phyloP scores from a whole-genome alignment of 2,329 filamentous ascomycete species.

The Phyllosticta ampelicida region DNA sequence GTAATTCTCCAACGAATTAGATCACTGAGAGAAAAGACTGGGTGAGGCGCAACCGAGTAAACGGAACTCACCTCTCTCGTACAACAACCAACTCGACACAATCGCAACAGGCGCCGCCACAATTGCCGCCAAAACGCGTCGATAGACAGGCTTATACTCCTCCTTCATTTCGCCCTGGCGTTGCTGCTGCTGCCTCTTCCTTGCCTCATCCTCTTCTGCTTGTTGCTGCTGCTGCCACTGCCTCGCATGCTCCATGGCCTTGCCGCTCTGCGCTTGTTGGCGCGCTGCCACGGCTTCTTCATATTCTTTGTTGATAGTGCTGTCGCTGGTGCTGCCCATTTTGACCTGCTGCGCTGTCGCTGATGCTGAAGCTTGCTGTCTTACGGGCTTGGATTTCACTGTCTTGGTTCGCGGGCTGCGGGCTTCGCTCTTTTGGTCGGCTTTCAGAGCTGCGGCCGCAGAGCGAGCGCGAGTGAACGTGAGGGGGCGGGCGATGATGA shows the following conservation, averaged over 20 bases:
- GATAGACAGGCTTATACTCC: constrained; percentile 21
- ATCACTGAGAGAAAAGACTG: too few species aligned
- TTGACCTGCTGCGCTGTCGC: neutral
- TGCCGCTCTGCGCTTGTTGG: neutral
- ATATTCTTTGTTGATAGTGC: neutral
- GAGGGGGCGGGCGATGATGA: too few species aligned
- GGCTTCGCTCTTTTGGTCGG: too few species aligned
- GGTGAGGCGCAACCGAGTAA: neutral
- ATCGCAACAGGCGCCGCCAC: constrained; percentile 25
- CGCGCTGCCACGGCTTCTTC: neutral
- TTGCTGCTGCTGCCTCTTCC: neutral
- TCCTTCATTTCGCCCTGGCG: neutral
- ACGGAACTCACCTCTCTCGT: constrained; percentile 14
- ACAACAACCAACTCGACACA: constrained; percentile 25
- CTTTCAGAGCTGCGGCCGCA: too few species aligned
- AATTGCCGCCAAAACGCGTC: constrained; percentile 24
- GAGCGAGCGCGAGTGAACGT: too few species aligned
- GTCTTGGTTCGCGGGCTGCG: neutral
- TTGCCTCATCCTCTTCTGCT: neutral
- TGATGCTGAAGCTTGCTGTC: neutral
- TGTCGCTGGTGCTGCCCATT: neutral
- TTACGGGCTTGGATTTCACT: neutral
- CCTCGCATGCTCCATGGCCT: neutral
- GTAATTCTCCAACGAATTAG: neutral
- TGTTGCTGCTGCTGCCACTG: neutral